These are phyloP conservation scores for Simplicillium sp. DNA, from an alignment of 2,329 filamentous ascomycete species.

Conservation along the genomic window DNA sequence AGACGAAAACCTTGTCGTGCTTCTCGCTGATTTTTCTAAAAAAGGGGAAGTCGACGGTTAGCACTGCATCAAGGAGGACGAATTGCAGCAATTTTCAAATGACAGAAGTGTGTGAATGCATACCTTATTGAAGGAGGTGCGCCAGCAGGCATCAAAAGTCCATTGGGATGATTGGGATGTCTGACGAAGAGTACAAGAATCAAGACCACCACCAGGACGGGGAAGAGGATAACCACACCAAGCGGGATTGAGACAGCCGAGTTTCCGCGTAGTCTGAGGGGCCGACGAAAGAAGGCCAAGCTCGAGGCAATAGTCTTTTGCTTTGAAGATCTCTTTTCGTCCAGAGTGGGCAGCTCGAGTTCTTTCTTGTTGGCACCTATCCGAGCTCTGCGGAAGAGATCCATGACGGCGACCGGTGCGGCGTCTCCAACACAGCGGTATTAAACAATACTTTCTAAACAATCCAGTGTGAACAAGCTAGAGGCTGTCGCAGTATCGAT, in stretches of 20 bases:
- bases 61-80: not conserved
- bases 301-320: constrained; percentile 34
- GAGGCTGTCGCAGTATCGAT: constrained; percentile 13
- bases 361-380: constrained; percentile 35
- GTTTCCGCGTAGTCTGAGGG: constrained; percentile 82
- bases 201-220: constrained; percentile 80
- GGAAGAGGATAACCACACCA: constrained; percentile 87
- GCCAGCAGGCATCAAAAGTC: constrained; percentile 79
- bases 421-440: too few species aligned
- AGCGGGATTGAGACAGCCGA: constrained; percentile 88
- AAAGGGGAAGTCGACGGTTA: not conserved
- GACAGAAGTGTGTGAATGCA: constrained; percentile 13
- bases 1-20: constrained; percentile 92
- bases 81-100: not conserved
- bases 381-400: constrained; percentile 47
- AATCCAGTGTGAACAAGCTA: constrained; percentile 1
- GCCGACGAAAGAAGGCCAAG: constrained; percentile 75
- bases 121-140: constrained; percentile 86
- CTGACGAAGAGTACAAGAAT: constrained; percentile 84
- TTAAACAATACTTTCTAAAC: too few species aligned
- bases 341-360: constrained; percentile 36
- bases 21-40: constrained; percentile 90
- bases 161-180: constrained; percentile 73
- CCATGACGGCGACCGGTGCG: constrained; percentile 29
- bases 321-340: constrained; percentile 36